These are phyloP conservation scores for Ascoidea tarda DNA, from an alignment of 805 yeast genomes.

Conservation along the genomic window DNA sequence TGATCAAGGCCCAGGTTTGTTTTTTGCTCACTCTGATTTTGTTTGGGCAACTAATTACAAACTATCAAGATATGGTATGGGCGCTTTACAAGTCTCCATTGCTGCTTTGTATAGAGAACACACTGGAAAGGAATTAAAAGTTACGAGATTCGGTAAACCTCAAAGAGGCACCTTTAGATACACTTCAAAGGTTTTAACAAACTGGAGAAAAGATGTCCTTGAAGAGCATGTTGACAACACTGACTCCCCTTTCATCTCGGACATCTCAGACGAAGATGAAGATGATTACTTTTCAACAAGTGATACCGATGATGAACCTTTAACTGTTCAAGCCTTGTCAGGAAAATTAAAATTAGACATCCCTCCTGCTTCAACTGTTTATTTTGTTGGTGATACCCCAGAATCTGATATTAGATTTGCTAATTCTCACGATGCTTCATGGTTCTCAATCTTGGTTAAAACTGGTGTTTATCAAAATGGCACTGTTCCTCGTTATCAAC, in stretches of 20 bases:
- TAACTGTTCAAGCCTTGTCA: conserved; percentile 4
- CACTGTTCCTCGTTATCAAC: conserved; percentile 64
- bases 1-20: conserved; percentile 70
- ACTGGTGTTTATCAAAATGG: conserved; percentile 82
- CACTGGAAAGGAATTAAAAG: conserved; percentile 69
- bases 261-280: not conserved
- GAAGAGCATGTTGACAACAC: conserved; percentile 41
- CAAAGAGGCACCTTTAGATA: conserved; percentile 76
- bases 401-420: conserved; percentile 83
- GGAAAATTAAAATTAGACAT: conserved; percentile 34
- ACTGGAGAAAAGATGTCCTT: conserved; percentile 69
- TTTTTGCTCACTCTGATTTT: conserved; percentile 85
- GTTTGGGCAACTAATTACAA: conserved; percentile 88
- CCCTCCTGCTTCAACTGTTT: conserved; percentile 78
- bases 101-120: conserved; percentile 77
- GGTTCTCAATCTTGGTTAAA: conserved; percentile 76
- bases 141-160: conserved; percentile 81
- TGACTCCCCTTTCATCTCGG: conserved; percentile 1
- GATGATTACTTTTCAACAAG: not conserved
- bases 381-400: conserved; percentile 84
- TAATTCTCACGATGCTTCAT: conserved; percentile 69
- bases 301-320: not conserved
- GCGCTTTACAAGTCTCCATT: conserved; percentile 80
- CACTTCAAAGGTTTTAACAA: conserved; percentile 62
- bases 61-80: conserved; percentile 83